Evolutionary conservation across 1,284 basidiomycete genomes (phyloP), one percentile per base, ranked within the genome.

Genomic region (Schizophyllum amplum): DNA sequence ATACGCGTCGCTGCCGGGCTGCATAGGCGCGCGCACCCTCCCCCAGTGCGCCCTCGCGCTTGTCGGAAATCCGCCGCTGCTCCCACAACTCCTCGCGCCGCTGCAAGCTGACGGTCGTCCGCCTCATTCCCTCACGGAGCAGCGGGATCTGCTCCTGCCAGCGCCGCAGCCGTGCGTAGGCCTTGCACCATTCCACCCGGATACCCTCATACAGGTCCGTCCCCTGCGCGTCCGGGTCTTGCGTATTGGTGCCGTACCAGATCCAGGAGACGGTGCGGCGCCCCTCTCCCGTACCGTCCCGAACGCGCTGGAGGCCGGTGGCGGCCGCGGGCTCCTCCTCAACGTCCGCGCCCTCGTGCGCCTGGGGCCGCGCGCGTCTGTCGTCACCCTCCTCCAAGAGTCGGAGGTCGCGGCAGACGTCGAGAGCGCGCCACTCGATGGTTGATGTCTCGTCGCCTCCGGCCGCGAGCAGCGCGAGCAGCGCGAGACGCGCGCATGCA

Each of bases 141-240:
- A 59, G 50, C 7, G 15, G 13, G 13, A 59, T 55, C 47, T 59
- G 55, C 24, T 59, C 58, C 15, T 27, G 22, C 58, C 58, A 60
- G 13, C 58, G 46, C 22, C 24, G 24, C 26, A 54, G 57, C 2
- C 58, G 55, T 15, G 56, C 56, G 5, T 49, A 27, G 1, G 58
- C 47, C 17, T 55, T 59, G 6, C 47, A 47, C 60, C 59, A 60
- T 27, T 61, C 59, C 11, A 61, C 52, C 5, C 60, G 59, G 0
- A 61, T 24, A 2, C 56, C 60, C 60, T 46, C n/a, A 15, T 33
- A 33, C 6, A 33, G 27, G 27, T 33, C 27, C 27, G 27, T 33
- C 5, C 27, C 27, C 27, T 33, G 27, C 27, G 27, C 27, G 27
- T 33, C 27, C 6, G 27, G 27, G 27, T 33, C 27, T 5, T 33